Evolutionary conservation across 2,329 filamentous ascomycete species (phyloP), one percentile per base, ranked within the genome.

Genomic region (Ceratocystis diversiconidia): DNA sequence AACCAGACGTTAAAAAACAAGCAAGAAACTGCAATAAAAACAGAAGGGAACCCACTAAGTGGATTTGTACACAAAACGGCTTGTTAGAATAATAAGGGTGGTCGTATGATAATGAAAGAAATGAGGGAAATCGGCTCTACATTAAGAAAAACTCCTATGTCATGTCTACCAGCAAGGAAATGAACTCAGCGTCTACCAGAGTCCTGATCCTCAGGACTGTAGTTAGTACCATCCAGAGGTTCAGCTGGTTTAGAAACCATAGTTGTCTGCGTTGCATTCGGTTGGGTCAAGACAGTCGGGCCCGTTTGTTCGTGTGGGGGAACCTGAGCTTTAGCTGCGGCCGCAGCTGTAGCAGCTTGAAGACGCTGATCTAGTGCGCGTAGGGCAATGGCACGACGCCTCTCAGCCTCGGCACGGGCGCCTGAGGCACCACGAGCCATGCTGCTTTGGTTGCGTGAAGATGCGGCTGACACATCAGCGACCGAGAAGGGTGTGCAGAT

Each of bases 361-460:
- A 99, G 79, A 69, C 94, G 82, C 76, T 97, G 91, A 74, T 99
- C 94, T 65, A 99, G 78, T 2, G 92, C 92, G 73, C 92, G 92
- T 65, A 99, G 80, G 0, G 94, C 94, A 69, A 99, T 77, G 0
- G 92, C 92, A 70, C 94, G 83, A 73, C 94, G 84, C 70, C 94
- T 80, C 78, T 97, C 94, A 0, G 92, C 92, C 75, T 97, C 94
- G 62, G 94, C 92, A 67, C 92, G 85, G 62, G 92, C 89, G 12
- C 86, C 81, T 10, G 82, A 85, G 4, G 79, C 81, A 25, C 80
- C 81, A 50, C 83, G 76, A 69, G 80, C 81, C 65, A 81, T 73
- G 65, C 83, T 79, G 62, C 82, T 81, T 8, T 87, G 87, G 10
- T 69, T 71, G 63, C 85, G 83, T 17, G 89, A 89, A 69, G 88